These are phyloP conservation scores for Aspergillus nidulans DNA, from an alignment of 495 filamentous ascomycete genomes.

Conservation along the genomic window DNA sequence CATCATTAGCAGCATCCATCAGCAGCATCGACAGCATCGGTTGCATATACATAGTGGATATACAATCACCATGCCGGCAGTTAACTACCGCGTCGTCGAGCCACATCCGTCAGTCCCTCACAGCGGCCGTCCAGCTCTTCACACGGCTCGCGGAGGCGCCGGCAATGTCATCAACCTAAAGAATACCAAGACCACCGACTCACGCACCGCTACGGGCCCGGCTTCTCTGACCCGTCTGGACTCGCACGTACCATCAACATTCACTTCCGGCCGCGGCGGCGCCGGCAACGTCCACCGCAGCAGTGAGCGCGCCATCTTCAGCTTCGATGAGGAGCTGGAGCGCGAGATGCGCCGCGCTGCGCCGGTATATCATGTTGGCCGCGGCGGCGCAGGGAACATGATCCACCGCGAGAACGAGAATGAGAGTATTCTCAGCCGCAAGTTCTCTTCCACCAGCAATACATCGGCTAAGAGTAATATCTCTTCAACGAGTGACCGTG, in stretches of 20 bases:
- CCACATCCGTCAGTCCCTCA: conserved; percentile 69
- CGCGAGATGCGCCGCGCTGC: conserved; percentile 59
- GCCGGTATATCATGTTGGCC: conserved; percentile 75
- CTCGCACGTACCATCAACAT: conserved; percentile 43
- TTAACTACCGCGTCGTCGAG: conserved; percentile 68
- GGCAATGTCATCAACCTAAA: conserved; percentile 75
- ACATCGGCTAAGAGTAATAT: conserved; percentile 35
- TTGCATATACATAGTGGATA: no score
- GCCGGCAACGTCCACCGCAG: conserved; percentile 78
- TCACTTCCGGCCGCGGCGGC: conserved; percentile 80
- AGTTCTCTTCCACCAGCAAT: conserved; percentile 36
- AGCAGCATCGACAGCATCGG: no score
- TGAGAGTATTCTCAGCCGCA: conserved; percentile 31
- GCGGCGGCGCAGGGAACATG: conserved; percentile 85
- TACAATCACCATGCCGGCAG: conserved; percentile 5
- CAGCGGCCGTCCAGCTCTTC: conserved; percentile 54
- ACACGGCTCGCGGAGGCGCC: conserved; percentile 81
- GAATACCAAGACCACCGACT: conserved; percentile 54
- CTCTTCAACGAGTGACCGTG: conserved; percentile 38
- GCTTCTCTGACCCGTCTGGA: conserved; percentile 46
- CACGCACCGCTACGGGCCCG: conserved; percentile 48
- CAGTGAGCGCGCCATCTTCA: conserved; percentile 68
- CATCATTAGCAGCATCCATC: background rate
- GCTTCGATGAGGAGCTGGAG: conserved; percentile 88
- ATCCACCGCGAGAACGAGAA: conserved; percentile 41